Evolutionary conservation across 169 alveolate species (phyloP), one percentile per base, ranked within the genome.

Genomic region (Eimeria praecox): DNA sequence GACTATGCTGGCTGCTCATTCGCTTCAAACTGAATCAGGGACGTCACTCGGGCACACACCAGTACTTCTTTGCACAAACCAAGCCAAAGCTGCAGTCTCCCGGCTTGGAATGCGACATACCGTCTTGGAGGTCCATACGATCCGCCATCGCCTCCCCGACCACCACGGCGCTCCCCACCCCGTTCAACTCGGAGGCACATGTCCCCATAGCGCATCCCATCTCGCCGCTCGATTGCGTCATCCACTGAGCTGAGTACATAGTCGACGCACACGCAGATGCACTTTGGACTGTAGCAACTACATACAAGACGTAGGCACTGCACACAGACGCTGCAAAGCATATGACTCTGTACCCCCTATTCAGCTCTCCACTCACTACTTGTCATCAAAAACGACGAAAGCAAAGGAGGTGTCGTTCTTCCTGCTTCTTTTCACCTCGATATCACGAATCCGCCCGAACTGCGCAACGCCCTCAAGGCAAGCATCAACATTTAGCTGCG

Each of bases 381-480:
- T 42, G 86, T 96, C 96, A 44, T 59, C 96, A 59, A 95, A 96
- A 73, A 96, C 98, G 77, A 96, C 97, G 96, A 97, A 97, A 44
- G 98, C 98, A 73, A 90, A 97, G 33, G 98, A 59, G 24, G 96
- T 95, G 59, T 95, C 88, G 89, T 96, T 95, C 87, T 96, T 80
- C 90, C 96, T 94, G 93, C 97, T 91, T 46, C 86, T 86, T 80
- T 97, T 97, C 86, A 97, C 96, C 92, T 97, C 98, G 93, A 97
- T 96, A 64, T 97, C 97, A 73, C 96, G 95, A 90, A 97, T 96
- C 90, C 97, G 97, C 69, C 98, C 98, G 94, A 69, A 97, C 98
- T 97, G 95, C 64, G 93, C 14, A 73, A 62, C n/a, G 82, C 59
- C 40, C n/a, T 27, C 90, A 78, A 71, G 16, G 38, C 33, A 89